Percentiles rank a stretch among this genome's conserved stretches.
Evolutionary conservation across 2,329 filamentous ascomycete genomes (phyloP).

Genomic region (Grosmannia serpens): DNA sequence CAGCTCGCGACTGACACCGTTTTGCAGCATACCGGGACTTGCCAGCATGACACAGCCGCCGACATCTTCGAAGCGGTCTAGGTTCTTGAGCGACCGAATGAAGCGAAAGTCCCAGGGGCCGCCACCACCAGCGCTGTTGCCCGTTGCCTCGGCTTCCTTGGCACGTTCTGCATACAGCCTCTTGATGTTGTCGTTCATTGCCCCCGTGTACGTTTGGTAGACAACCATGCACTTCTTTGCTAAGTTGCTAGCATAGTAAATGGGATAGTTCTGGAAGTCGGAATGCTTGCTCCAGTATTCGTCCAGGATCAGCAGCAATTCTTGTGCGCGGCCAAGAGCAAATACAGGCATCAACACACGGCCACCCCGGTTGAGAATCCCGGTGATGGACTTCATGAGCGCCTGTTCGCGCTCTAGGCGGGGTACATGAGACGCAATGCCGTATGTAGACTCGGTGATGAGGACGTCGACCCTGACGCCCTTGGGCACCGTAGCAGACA

Average conservation of each 20-base stretch:
- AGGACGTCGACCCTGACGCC: constrained; percentile 89
- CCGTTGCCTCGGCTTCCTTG: constrained; percentile 75
- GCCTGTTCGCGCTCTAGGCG: constrained; percentile 83
- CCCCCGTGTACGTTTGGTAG: constrained; percentile 94
- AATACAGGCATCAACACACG: constrained; percentile 93
- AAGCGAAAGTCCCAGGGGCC: constrained; percentile 96
- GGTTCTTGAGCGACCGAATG: constrained; percentile 79
- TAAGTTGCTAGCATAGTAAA: constrained; percentile 94
- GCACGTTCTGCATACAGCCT: constrained; percentile 85
- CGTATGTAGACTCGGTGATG: constrained; percentile 96
- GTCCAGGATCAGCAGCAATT: constrained; percentile 85
- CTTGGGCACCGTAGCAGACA: constrained; percentile 81
- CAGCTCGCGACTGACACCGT: constrained; percentile 83
- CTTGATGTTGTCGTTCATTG: constrained; percentile 99
- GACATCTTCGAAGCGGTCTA: constrained; percentile 93
- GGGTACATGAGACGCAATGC: constrained; percentile 86
- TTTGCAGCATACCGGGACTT: constrained; percentile 96
- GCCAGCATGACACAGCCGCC: constrained; percentile 96
- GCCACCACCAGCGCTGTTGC: constrained; percentile 62
- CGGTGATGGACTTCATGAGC: constrained; percentile 90
- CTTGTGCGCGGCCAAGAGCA: constrained; percentile 84
- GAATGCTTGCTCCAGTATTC: constrained; percentile 91
- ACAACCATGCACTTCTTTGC: constrained; percentile 97
- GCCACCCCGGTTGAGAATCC: constrained; percentile 81
- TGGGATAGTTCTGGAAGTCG: constrained; percentile 81